Base-by-base conservation (phyloP, 192 early-diverging fungal genomes). In the Diversispora epigaea region DNA sequence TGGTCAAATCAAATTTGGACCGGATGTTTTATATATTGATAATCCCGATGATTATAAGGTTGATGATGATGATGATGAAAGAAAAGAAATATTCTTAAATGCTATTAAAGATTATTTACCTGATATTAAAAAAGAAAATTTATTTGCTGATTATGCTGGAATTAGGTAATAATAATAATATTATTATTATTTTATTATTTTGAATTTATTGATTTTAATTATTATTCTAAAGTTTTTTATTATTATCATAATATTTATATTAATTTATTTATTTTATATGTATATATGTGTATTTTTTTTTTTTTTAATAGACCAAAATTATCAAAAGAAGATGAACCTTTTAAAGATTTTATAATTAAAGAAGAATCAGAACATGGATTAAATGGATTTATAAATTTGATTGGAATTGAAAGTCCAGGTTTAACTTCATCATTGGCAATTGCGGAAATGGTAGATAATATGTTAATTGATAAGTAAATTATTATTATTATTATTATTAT, bases 391-490 rank as follows among this genome's bases (percentile, higher is more conserved):
- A 86, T 92, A 55, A 93, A 93, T 55, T 80, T 94, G 12, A 71
- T 90, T 3, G 94, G 94, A 43, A 93, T 96, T 41, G 94, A 96
- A 71, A 93, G 91, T 67, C 94, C 94, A 3, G 94, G 94, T 0
- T 70, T 96, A 65, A 96, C 94, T 3, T 85, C 89, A 17, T 90
- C 91, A 3, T 81, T 95, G 55, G 93, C 93, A 2, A 94, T 96
- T 54, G 93, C 89, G 0, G 88, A 93, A 52, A 72, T 85, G 75
- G 82, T 86, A n/a, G 80, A 81, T 25, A 49, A 62, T 19, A 73
- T 62, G 14, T 19, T 73, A 73, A 32, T 44, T 7, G 71, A 73
- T 62, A 73, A 43, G 62, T 46, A 62, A 47, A 32, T 32, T 0
- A 32, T 32, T 0, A 32, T 32, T 32, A 32, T 32, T 0, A 32